These are phyloP conservation scores for Stentor coeruleus DNA, from an alignment of 73 alveolate species.

Conservation along the genomic window DNA sequence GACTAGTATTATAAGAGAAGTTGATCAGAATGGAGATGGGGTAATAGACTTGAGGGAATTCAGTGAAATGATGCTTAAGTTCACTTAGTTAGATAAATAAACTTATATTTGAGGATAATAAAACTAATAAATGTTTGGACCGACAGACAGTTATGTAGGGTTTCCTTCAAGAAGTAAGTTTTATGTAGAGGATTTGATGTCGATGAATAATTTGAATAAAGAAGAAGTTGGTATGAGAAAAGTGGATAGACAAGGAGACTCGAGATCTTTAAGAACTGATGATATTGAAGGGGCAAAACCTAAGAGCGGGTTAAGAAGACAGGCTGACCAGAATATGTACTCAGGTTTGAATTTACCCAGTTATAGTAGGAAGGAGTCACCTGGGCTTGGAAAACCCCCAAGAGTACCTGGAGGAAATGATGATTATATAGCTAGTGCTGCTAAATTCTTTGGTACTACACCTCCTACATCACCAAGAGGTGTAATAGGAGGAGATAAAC, in stretches of 20 bases:
- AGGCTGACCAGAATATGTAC: not conserved
- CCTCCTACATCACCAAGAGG: not conserved
- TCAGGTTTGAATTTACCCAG: not conserved
- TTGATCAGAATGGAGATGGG: slow-evolving; percentile 78
- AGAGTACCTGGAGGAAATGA: not conserved
- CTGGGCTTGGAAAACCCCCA: not conserved
- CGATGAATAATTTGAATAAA: not conserved
- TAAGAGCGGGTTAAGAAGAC: not conserved
- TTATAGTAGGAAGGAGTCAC: not conserved
- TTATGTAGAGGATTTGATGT: not conserved
- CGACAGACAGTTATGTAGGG: not conserved
- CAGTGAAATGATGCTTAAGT: slow-evolving; percentile 61
- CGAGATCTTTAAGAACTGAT: not conserved
- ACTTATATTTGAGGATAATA: not conserved
- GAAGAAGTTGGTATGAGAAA: not conserved
- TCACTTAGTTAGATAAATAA: slow-evolving; percentile 29
- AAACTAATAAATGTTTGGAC: not conserved
- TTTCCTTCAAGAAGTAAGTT: not conserved
- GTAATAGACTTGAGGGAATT: slow-evolving; percentile 66
- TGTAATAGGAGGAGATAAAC: not conserved
- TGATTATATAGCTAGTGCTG: not conserved
- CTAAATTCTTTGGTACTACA: not conserved
- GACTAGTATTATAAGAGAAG: slow-evolving; percentile 51
- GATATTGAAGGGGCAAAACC: slow-evolving; percentile 9
- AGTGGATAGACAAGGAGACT: not conserved